Conservation (phyloP, 352 stramenopile species). For the Globisporangium spinosum region DNA sequence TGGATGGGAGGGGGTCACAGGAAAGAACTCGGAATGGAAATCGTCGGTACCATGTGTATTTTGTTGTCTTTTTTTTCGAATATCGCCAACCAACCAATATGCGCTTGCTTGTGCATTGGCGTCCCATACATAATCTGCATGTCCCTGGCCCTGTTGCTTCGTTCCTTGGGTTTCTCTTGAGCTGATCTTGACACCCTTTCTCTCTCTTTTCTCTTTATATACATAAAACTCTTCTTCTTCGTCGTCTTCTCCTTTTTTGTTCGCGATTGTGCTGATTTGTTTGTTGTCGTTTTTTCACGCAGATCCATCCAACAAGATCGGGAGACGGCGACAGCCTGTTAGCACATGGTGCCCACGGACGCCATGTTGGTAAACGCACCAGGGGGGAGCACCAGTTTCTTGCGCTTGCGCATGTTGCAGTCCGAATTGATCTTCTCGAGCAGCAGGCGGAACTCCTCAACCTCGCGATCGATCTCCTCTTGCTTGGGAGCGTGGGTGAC, state of each 20-base stretch:
- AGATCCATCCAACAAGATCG: background rate
- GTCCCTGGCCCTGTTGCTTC: background rate
- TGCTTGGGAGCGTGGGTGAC: slow-evolving; percentile 34
- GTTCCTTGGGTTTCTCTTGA: background rate
- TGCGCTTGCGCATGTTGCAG: slow-evolving; percentile 42
- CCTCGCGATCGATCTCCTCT: slow-evolving; percentile 67
- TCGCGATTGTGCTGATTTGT: background rate
- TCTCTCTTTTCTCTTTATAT: background rate
- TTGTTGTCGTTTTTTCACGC: background rate
- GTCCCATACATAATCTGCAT: background rate
- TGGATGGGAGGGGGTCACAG: too few relatives aligned
- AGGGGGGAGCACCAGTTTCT: slow-evolving; percentile 72
- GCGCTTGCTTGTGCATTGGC: background rate
- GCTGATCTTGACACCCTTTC: background rate
- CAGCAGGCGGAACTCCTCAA: slow-evolving; percentile 66
- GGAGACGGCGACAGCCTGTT: background rate
- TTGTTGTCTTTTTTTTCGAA: background rate
- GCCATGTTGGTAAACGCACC: slow-evolving; percentile 41
- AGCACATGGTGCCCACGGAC: slow-evolving; percentile 17
- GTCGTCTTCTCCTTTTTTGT: background rate
- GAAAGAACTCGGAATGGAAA: background rate
- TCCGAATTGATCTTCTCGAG: slow-evolving; percentile 71
- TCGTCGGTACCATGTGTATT: background rate
- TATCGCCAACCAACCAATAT: background rate
- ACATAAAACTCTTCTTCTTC: background rate